phyloP scores from a whole-genome alignment of 257 asterid genomes.

The Plectranthus barbatus region DNA sequence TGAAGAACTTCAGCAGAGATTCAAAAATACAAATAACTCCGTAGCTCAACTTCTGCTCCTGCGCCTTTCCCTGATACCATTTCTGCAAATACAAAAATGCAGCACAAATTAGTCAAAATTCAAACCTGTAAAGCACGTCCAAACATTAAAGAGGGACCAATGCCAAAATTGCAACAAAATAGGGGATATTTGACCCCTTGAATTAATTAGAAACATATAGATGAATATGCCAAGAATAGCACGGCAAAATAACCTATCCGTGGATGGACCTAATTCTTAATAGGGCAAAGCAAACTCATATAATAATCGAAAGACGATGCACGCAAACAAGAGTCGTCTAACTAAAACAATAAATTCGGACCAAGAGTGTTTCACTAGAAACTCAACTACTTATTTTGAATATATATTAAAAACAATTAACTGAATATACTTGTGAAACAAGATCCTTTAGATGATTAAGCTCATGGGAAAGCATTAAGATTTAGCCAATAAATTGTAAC shows the following conservation, averaged over 20 bases:
- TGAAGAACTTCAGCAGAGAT: slow-evolving; percentile 25
- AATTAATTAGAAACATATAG: neutral
- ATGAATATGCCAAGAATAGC: neutral
- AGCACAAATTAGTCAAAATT: neutral
- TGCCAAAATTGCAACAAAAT: neutral
- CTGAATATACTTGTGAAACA: no score
- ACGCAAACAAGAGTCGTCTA: neutral
- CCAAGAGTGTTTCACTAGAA: no score
- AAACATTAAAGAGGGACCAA: neutral
- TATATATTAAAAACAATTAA: no score
- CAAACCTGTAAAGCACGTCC: no score
- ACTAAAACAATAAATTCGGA: no score
- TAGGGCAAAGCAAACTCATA: no score
- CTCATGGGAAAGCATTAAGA: no score
- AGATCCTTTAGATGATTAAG: no score
- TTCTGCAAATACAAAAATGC: slow-evolving; percentile 36
- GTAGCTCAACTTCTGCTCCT: slow-evolving; percentile 84
- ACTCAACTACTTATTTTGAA: no score
- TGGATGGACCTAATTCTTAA: no score
- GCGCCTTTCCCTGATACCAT: slow-evolving; percentile 72
- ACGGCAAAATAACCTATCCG: slow-evolving; percentile 21
- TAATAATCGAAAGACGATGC: no score
- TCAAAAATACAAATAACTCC: slow-evolving; percentile 11
- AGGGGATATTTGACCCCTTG: neutral
- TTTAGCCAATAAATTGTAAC: no score